Base-by-base conservation (phyloP, 2,329 filamentous ascomycete genomes). In the Colletotrichum melonis region DNA sequence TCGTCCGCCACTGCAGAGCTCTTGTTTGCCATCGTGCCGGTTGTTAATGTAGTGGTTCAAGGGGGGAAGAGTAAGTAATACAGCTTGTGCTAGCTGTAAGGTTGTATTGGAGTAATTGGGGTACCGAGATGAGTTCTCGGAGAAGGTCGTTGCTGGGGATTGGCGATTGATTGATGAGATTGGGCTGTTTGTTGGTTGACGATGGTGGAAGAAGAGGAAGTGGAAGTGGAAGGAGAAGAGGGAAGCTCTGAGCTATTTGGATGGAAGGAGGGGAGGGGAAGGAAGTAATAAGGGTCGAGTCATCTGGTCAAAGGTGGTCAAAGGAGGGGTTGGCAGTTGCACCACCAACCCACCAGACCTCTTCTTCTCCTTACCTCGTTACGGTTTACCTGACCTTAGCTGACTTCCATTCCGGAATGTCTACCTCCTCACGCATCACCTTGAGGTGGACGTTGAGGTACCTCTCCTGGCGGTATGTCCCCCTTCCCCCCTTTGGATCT, bases 1-100 rank as follows among this genome's bases (percentile, higher is more conserved):
- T 91, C 87, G 80, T 90, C 88, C 78, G 86, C 85, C 81, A 89
- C 87, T 80, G 88, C 88, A 82, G 88, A 89, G 77, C 83, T 85
- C 86, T 90, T 90, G 80, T 82, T 82, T 81, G 88, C 86, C 89
- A 91, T 91, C 82, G 82, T 89, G 84, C 77, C 79, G 79, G 78
- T 64, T 68, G 55, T 35, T 63, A 56, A 14, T 46, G 62, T 26
- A 54, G 38, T 73, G 32, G 52, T 55, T 35, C 67, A 67, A 52
- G 38, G 69, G 46, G 62, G 71, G 32, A 67, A 62, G 42, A 14
- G 7, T 30, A 52, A 24, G 35, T 70, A 38, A 57, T 70, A 56
- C 57, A 70, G 70, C 70, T 64, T 62, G 42, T 46, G 57, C 35
- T 64, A 42, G 66, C 26, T 46, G 54, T 32, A 57, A 55, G 55